Evolutionary conservation across 2,329 filamentous ascomycete genomes (phyloP).

Genomic region (Metarhizium robertsii): DNA sequence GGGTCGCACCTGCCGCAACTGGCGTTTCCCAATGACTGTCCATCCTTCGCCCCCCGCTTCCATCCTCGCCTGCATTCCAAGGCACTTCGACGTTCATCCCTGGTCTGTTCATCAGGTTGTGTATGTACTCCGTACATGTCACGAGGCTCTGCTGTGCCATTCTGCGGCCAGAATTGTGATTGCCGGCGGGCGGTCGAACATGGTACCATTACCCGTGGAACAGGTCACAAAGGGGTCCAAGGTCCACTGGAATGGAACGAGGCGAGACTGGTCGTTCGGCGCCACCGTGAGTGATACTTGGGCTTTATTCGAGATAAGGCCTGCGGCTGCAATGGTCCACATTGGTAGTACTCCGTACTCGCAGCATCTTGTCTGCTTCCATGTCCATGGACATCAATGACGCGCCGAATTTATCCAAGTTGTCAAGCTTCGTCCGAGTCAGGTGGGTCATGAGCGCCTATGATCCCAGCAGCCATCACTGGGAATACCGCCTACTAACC

Average conservation of each 20-base stretch:
- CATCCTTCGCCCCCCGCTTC: too few species aligned
- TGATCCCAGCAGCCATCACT: background rate
- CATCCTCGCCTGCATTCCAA: too few species aligned
- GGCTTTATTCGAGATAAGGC: too few species aligned
- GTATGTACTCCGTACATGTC: too few species aligned
- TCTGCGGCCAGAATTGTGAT: background rate
- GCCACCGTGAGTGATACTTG: background rate
- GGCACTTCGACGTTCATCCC: too few species aligned
- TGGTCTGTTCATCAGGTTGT: too few species aligned
- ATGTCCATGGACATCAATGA: background rate
- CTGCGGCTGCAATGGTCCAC: too few species aligned
- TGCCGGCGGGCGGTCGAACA: background rate
- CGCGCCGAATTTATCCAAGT: background rate
- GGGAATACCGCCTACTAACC: background rate
- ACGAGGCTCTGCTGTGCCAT: background rate
- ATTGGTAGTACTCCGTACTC: too few species aligned
- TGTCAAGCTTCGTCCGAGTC: background rate
- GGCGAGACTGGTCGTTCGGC: background rate
- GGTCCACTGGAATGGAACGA: background rate
- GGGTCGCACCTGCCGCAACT: background rate
- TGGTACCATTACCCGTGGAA: background rate
- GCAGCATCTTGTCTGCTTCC: too few species aligned
- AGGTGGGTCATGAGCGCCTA: background rate
- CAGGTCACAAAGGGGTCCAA: background rate
- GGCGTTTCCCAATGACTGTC: background rate